Evolutionary conservation across 148 eudicot genomes (phyloP), one percentile per base, ranked within the genome.

Genomic region (Chenopodium quinoa): DNA sequence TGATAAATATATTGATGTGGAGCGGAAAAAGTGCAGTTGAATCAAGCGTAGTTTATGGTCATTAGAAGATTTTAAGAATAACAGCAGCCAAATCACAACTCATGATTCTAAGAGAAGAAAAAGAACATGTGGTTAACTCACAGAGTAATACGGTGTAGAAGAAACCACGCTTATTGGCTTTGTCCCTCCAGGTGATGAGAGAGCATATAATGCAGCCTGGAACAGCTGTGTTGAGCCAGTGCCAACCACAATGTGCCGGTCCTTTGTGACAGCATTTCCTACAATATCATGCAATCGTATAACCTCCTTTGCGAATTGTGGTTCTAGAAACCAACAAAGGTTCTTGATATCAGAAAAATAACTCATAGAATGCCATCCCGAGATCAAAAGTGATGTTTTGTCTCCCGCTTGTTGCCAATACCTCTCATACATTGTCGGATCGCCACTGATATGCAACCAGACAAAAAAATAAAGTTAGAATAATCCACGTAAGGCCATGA

Each of bases 371-470:
- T 92, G 92, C 94, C 97, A 92, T 8, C 98, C 98, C 8, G 92
- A 70, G 72, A 94, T 91, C 71, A 89, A 85, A 58, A 93, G 85
- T 16, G 93, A 86, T 14, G 94, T 82, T 73, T 87, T 87, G 82
- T 91, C 93, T 25, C 97, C 94, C 27, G 87, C 87, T 69, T 87
- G 85, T 79, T 84, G 84, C 99, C 99, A 96, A 81, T 85, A 93
- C 71, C 65, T 83, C 89, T 93, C 97, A 66, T 93, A 96, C 98
- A 96, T 93, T 82, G 97, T 96, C 22, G 99, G 99, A 90, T 96
- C 97, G 1, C 99, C 99, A 82, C 99, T 96, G 92, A 77, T 31
- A 68, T 40, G 58, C n/a, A 10, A 13, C 46, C 72, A 64, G 7
- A 75, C 22, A 32, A 20, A 25, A 80, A 80, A 22, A 37, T 34